A percentile compares a stretch with the other conserved stretches of the same genome.
These are phyloP conservation scores for Abrus precatorius DNA, from an alignment of 306 rosid species.

Conservation along the genomic window DNA sequence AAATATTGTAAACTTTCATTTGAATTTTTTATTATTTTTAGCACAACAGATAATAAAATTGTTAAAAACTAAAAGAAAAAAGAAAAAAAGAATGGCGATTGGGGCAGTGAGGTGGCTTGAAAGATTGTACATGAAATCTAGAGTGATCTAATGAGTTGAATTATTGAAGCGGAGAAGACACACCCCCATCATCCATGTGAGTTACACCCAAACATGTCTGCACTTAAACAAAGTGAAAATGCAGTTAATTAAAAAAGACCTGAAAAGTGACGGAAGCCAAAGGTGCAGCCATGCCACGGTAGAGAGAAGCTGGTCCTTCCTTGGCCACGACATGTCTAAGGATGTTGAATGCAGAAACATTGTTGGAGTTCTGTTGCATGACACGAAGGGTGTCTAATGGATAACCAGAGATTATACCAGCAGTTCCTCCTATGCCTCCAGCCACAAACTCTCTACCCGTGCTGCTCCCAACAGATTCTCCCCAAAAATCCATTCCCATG, in stretches of 20 bases:
- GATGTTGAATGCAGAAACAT: conserved; percentile 31
- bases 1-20: too few relatives aligned
- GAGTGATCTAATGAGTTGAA: too few relatives aligned
- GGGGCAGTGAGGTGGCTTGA: not conserved
- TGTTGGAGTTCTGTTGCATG: conserved; percentile 34
- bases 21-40: too few relatives aligned
- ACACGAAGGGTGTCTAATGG: conserved; percentile 46
- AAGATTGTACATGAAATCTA: not conserved
- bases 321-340: conserved; percentile 24
- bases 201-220: not conserved
- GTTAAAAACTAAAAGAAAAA: too few relatives aligned
- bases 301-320: conserved; percentile 35
- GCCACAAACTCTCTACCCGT: conserved; percentile 93
- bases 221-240: not conserved
- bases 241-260: not conserved
- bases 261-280: conserved; percentile 48
- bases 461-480: conserved; percentile 77
- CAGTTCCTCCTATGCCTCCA: conserved; percentile 88
- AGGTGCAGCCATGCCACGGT: conserved; percentile 48
- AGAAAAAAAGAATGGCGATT: too few relatives aligned
- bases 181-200: conserved; percentile 4
- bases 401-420: conserved; percentile 59
- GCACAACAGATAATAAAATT: too few relatives aligned
- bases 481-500: conserved; percentile 76
- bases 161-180: too few relatives aligned